Conservation (phyloP, 1,284 basidiomycete species). For the Singerocomus inundabilis region DNA sequence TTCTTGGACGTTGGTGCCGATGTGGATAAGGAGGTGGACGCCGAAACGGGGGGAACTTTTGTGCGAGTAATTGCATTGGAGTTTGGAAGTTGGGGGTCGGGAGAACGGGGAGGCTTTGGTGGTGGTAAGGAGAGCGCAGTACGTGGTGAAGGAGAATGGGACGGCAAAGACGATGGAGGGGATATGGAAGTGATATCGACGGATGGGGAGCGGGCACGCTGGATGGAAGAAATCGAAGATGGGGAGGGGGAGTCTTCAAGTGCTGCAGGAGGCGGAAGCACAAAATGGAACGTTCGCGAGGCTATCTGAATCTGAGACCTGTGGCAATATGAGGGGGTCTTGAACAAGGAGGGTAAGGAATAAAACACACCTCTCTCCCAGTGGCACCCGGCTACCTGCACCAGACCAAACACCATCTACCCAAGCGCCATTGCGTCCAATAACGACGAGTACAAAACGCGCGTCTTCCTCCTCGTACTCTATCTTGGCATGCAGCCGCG, state of each 20-base stretch:
- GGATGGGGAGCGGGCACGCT: conserved; percentile 63
- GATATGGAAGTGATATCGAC: conserved; percentile 79
- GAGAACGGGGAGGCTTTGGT: conserved; percentile 39
- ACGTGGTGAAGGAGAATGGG: conserved; percentile 64
- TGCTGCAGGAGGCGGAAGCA: conserved; percentile 73
- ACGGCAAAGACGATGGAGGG: conserved; percentile 74
- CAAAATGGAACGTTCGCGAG: conserved; percentile 95
- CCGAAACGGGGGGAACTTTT: conserved; percentile 35
- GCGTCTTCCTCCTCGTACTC: conserved; percentile 88
- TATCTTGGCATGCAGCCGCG: conserved; percentile 92
- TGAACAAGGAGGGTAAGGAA: conserved; percentile 2
- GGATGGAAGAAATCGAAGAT: conserved; percentile 62
- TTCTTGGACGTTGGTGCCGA: conserved; percentile 51
- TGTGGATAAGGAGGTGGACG: conserved; percentile 5
- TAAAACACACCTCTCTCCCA: conserved; percentile 72
- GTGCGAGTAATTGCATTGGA: conserved; percentile 58
- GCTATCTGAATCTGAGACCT: conserved; percentile 99
- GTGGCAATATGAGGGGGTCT: conserved; percentile 10
- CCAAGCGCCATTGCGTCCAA: conserved; percentile 96
- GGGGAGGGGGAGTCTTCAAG: conserved; percentile 76
- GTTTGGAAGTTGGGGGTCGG: conserved; percentile 53
- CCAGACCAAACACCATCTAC: conserved; percentile 95
- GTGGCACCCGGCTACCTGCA: conserved; percentile 79
- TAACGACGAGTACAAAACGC: conserved; percentile 87
- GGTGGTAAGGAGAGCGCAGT: conserved; percentile 32